Evolutionary conservation across 345 rosid genomes (phyloP).

Genomic region (Microthlaspi erraticum): DNA sequence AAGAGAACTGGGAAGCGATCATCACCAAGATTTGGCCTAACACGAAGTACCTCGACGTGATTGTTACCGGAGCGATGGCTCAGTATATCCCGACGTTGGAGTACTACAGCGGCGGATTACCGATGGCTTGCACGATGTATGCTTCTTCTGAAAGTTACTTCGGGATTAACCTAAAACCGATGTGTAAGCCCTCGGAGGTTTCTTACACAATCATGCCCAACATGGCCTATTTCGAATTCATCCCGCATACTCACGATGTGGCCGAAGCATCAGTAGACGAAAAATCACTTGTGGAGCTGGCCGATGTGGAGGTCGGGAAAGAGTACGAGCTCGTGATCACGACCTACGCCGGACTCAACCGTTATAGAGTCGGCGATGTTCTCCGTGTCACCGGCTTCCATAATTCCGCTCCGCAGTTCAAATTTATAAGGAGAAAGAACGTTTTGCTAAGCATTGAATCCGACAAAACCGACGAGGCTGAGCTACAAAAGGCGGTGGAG

Average conservation of each 20-base stretch:
- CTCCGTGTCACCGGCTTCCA: conserved; percentile 77
- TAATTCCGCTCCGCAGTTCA: conserved; percentile 83
- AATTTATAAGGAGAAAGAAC: conserved; percentile 78
- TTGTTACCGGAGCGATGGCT: conserved; percentile 96
- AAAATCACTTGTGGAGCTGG: conserved; percentile 66
- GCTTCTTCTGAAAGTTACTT: conserved; percentile 96
- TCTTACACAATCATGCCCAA: conserved; percentile 91
- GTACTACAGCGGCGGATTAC: conserved; percentile 77
- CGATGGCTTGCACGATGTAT: conserved; percentile 89
- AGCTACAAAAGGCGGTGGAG: conserved; percentile 76
- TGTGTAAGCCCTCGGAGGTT: conserved; percentile 81
- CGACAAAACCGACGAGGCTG: conserved; percentile 92
- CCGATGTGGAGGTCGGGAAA: conserved; percentile 68
- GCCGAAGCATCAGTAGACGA: background rate
- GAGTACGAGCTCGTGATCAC: conserved; percentile 87
- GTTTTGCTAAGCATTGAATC: conserved; percentile 83
- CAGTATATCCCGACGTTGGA: conserved; percentile 93
- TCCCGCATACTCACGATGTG: conserved; percentile 51
- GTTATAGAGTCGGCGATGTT: conserved; percentile 89
- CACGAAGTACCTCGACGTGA: conserved; percentile 84
- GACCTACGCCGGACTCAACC: conserved; percentile 74
- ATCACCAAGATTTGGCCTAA: conserved; percentile 86
- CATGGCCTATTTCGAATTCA: conserved; percentile 89
- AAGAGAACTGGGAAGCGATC: conserved; percentile 72
- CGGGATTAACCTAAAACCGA: conserved; percentile 82